Base-by-base conservation (phyloP, 495 filamentous ascomycete genomes). In the Jackrogersella minutella region DNA sequence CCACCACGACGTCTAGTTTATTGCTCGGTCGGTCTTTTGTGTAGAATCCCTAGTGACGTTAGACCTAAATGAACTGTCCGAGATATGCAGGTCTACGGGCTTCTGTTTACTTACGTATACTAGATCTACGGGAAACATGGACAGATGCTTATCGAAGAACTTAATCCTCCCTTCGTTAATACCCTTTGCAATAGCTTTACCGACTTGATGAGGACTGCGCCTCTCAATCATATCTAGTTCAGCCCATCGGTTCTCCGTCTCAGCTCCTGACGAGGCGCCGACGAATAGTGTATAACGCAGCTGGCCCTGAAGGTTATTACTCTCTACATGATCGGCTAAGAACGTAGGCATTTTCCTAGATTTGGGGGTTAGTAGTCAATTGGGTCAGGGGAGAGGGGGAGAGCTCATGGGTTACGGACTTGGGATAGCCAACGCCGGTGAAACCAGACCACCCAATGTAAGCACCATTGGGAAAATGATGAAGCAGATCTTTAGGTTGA, bases 161-260 rank as follows among this genome's bases (percentile, higher is more conserved):
- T 93, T 89, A 68, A 97, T 97, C 54, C 88, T 85, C 10, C 92
- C 93, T 64, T 87, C 87, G 73, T 97, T 97, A 77, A 97, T 96
- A 2, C 93, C 92, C 80, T 92, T 94, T 47, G 92, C 84, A 59
- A 97, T 97, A 58, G 90, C 85, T 80, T 96, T 97, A 69, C 93
- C 93, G 64, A 97, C 93, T 71, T 97, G 93, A 77, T 97, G 93
- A 43, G 93, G 93, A 64, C 84, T 83, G 4, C 93, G 85, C 44
- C 93, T 85, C 80, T 92, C 89, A 68, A 96, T 96, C 93, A 97
- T 97, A 76, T 96, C 88, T 43, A 93, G 74, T 1, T 76, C 75
- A 4, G 93, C 93, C 93, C 93, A 97, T 63, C 93, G 85, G 76
- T 93, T 93, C 80, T 97, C 93, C 0, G 93, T 96, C 77, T 97